Evolutionary conservation across 331 rosid genomes (phyloP).

Genomic region (Phaseolus coccineus): DNA sequence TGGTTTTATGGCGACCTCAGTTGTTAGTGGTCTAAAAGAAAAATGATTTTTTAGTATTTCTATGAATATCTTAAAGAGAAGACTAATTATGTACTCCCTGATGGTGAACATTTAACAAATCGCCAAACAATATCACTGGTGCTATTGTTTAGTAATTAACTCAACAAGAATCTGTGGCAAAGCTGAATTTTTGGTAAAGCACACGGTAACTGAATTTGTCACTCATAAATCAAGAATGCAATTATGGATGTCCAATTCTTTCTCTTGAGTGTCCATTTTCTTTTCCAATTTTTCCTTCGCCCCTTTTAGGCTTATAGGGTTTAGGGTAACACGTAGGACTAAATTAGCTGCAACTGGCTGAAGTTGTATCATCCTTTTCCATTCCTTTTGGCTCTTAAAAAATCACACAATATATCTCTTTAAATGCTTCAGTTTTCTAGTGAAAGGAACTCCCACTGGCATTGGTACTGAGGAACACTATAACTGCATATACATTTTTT

Average conservation of each 20-base stretch:
- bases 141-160: not conserved
- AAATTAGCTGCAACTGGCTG: slow-evolving; percentile 24
- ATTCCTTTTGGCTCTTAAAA: not conserved
- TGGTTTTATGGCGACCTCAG: not conserved
- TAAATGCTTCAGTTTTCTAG: not conserved
- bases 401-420: slow-evolving; percentile 13
- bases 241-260: not conserved
- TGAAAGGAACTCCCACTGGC: slow-evolving; percentile 10
- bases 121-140: not conserved
- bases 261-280: not conserved
- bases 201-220: not conserved
- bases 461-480: not conserved
- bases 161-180: not conserved
- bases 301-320: slow-evolving; percentile 3
- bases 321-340: not conserved
- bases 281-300: not conserved
- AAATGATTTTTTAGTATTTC: not conserved
- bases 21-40: not conserved
- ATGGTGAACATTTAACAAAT: not conserved
- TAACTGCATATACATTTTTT: not conserved
- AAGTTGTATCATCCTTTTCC: slow-evolving; percentile 4
- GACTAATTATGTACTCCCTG: not conserved
- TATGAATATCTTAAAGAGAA: not conserved
- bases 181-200: not conserved
- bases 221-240: slow-evolving; percentile 22